Evolutionary conservation across 495 filamentous ascomycete genomes (phyloP).

Genomic region (Penicillium flavigenum): DNA sequence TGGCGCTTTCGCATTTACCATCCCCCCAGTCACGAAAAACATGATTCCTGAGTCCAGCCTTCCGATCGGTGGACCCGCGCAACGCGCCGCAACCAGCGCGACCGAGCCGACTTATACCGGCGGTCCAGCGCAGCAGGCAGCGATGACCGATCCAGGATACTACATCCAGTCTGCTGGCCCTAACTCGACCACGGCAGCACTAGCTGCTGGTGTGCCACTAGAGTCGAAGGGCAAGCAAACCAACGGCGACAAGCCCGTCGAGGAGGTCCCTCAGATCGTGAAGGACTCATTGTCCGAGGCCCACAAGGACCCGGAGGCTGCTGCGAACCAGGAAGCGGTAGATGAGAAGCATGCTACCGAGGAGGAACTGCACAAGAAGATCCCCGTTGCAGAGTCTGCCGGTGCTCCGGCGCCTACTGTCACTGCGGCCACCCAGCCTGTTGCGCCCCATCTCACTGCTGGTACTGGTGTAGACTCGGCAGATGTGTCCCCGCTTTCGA

Average conservation of each 20-base stretch:
- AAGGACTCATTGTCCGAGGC: conserved; percentile 70
- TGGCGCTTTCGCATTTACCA: conserved; percentile 51
- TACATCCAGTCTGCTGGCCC: conserved; percentile 68
- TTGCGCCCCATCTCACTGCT: conserved; percentile 38
- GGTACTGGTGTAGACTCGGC: conserved; percentile 30
- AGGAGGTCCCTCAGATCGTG: conserved; percentile 67
- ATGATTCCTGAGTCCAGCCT: conserved; percentile 86
- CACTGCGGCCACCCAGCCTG: conserved; percentile 43
- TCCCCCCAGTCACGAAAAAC: conserved; percentile 62
- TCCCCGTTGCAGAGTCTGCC: conserved; percentile 46
- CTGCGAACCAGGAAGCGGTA: conserved; percentile 63
- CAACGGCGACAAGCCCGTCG: conserved; percentile 40
- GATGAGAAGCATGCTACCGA: conserved; percentile 78
- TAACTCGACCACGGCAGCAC: conserved; percentile 66
- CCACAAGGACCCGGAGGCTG: conserved; percentile 65
- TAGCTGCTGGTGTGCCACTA: conserved; percentile 69
- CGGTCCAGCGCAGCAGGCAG: conserved; percentile 33
- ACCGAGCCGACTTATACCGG: conserved; percentile 13
- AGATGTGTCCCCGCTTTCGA: conserved; percentile 48
- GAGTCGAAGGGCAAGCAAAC: conserved; percentile 57
- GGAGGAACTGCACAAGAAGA: conserved; percentile 60
- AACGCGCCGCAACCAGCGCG: conserved; percentile 18
- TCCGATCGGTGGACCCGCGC: conserved; percentile 55
- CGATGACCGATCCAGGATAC: conserved; percentile 47
- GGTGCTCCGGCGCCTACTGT: conserved; percentile 55